Percentiles rank a stretch among this genome's conserved stretches.
Conservation (phyloP, 148 eudicot species). For the Rhododendron ferrugineum region DNA sequence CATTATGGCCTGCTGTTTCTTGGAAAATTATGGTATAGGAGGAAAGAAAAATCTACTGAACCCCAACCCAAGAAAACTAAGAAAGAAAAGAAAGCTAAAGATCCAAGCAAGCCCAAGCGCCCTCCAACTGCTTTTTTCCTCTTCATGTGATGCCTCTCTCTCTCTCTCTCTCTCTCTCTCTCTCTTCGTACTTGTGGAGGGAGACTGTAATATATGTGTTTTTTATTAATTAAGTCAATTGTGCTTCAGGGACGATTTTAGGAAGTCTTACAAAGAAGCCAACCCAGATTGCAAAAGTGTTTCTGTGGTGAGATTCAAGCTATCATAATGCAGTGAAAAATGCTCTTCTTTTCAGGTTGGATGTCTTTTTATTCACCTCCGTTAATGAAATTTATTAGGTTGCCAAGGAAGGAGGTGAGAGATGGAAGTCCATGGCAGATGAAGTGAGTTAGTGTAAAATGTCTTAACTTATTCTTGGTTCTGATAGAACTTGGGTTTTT, state of each 20-base stretch:
- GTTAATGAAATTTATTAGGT: constrained; percentile 28
- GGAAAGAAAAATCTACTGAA: constrained; percentile 33
- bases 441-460: constrained; percentile 43
- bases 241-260: constrained; percentile 65
- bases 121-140: constrained; percentile 73
- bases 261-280: constrained; percentile 66
- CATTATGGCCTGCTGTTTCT: background rate
- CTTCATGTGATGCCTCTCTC: constrained; percentile 46
- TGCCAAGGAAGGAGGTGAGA: constrained; percentile 85
- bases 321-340: background rate
- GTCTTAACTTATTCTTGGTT: background rate
- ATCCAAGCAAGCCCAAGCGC: constrained; percentile 53
- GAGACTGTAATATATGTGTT: background rate
- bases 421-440: constrained; percentile 78
- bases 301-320: constrained; percentile 31
- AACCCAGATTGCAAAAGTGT: constrained; percentile 71
- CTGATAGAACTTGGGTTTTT: background rate
- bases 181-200: no score
- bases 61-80: constrained; percentile 53
- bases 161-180: background rate
- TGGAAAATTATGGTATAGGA: constrained; percentile 23
- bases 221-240: background rate
- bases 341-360: background rate
- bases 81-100: constrained; percentile 64
- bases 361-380: background rate